Evolutionary conservation across 1,284 basidiomycete species (phyloP), one percentile per base, ranked within the genome.

Genomic region (Leccinum cinnamomeum): DNA sequence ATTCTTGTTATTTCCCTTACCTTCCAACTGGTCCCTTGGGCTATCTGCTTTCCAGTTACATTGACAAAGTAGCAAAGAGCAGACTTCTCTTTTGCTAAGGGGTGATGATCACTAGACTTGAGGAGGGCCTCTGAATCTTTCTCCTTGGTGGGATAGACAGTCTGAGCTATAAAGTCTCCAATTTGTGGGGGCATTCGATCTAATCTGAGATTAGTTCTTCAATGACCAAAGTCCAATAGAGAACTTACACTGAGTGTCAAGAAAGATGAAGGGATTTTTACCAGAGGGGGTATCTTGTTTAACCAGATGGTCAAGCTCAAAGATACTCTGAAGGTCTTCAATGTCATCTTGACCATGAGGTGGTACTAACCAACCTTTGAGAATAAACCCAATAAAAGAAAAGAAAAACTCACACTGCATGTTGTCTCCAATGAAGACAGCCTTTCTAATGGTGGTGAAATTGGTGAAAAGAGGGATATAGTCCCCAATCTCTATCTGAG

Each of bases 151-250:
- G 86, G 76, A 77, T 92, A 92, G 5, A 92, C 79, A 62, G 78
- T 76, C 54, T 80, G 68, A 28, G 89, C 91, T 56, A 92, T 88
- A 59, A 90, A 86, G 6, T 79, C 65, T n/a, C 90, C 90, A 78
- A 91, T 86, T 65, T 89, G 82, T 50, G 83, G 81, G 61, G 91
- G 90, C 89, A 92, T 91, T 2, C 91, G 85, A 67, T 92, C 90
- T 88, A 61, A 61, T 3, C 11, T 7, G 30, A 35, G 14, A 39
- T 73, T 2, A 66, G 46, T 8, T 7, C 58, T 14, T 48, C 1
- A 12, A 41, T 10, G 18, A 0, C 12, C 53, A 54, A 6, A 39
- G 5, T 6, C 58, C 28, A 56, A n/a, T 51, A 57, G 53, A 63
- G 57, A 64, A 70, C 81, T 65, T 68, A 85, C 86, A 88, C 69